Base-by-base conservation (phyloP, 176 grass and related monocot genomes). In the Metroxylon sagu region DNA sequence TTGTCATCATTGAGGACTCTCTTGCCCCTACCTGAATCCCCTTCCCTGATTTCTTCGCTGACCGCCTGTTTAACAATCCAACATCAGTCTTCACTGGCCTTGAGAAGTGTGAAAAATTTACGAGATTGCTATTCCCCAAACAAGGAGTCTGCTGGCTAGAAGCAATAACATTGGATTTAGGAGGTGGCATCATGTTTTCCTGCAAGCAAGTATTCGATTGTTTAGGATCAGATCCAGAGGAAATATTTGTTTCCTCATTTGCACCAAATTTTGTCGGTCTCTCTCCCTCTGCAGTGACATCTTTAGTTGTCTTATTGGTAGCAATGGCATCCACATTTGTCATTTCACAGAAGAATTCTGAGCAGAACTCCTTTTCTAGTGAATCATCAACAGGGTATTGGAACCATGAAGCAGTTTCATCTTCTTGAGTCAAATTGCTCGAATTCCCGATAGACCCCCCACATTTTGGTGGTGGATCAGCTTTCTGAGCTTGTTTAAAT, bases 101-200 rank as follows among this genome's bases (percentile, higher is more conserved):
- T 29, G 80, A 50, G 49, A 80, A 73, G 17, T 61, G 68, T 18
- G 83, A 64, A 26, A 81, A 64, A 15, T 61, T 73, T 59, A 53
- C 52, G 52, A 62, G 21, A 54, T 62, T 16, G 50, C 80, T 71
- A 25, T 72, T 76, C 0, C 21, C 49, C 16, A 64, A 30, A 68
- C 78, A 80, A 50, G 67, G 23, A 48, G 76, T 64, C 29, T 72
- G 82, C 59, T 82, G 79, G 60, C 68, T 82, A 16, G 78, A 75
- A 48, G 73, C 14, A 2, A 72, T 65, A 35, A 49, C 29, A 16
- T 59, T 53, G 23, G 72, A 78, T 72, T 78, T 92, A 28, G 88
- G 88, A 29, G 88, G 83, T 6, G 88, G 88, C 88, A 93, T 93
- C 14, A 69, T 28, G 52, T 82, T 58, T 19, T 81, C 83, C 49